Evolutionary conservation across 1,284 basidiomycete genomes (phyloP).

Genomic region (Apiotrichum brassicae): DNA sequence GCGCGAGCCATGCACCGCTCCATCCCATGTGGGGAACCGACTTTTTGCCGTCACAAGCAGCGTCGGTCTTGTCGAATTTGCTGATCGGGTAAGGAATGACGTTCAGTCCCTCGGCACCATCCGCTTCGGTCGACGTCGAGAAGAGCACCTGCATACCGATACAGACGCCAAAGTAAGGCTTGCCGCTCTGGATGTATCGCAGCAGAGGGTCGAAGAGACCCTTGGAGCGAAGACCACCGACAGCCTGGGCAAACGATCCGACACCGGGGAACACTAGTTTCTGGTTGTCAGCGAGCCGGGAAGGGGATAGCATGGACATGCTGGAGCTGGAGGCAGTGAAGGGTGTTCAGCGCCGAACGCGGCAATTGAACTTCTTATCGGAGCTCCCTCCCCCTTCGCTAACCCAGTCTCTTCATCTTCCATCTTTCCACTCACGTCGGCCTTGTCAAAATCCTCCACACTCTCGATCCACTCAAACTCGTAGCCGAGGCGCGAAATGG

Average conservation of each 20-base stretch:
- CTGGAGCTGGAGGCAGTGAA: too few relatives aligned
- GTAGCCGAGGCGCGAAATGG: constrained; percentile 78
- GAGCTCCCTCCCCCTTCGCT: too few relatives aligned
- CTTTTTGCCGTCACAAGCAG: constrained; percentile 51
- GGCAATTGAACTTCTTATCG: too few relatives aligned
- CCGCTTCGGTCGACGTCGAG: constrained; percentile 67
- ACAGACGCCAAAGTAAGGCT: constrained; percentile 96
- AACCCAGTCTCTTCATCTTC: too few relatives aligned
- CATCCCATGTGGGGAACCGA: constrained; percentile 98
- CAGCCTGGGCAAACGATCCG: constrained; percentile 85
- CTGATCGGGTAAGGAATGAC: constrained; percentile 47
- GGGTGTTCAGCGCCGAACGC: too few relatives aligned
- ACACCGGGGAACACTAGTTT: constrained; percentile 98
- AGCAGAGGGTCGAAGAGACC: constrained; percentile 76
- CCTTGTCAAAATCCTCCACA: constrained; percentile 78
- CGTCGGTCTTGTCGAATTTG: constrained; percentile 40
- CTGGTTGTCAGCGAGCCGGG: too few relatives aligned
- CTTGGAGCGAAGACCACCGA: constrained; percentile 65
- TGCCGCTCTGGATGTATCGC: constrained; percentile 78
- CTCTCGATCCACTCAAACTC: constrained; percentile 83
- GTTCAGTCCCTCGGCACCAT: constrained; percentile 44
- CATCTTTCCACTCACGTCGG: constrained; percentile 63
- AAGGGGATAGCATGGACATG: too few relatives aligned
- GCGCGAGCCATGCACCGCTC: constrained; percentile 59
- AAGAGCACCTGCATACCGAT: constrained; percentile 97